Conservation (phyloP, 495 filamentous ascomycete species). For the Penicillium pulvis region DNA sequence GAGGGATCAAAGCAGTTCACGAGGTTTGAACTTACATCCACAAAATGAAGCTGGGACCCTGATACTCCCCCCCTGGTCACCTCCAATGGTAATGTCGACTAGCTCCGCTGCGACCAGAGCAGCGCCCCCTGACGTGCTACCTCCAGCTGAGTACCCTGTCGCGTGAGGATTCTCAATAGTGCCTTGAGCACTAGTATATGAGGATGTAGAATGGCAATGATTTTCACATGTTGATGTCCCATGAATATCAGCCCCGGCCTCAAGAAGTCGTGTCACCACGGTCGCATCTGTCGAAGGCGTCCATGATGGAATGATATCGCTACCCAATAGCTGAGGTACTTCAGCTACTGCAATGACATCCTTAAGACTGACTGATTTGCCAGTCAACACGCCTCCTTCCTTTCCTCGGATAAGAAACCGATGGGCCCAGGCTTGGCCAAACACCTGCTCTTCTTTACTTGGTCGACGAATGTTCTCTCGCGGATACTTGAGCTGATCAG, state of each 20-base stretch:
- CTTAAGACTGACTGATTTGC: slow-evolving; percentile 75
- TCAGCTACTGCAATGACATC: slow-evolving; percentile 45
- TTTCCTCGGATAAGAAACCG: slow-evolving; percentile 35
- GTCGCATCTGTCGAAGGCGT: slow-evolving; percentile 47
- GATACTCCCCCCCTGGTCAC: slow-evolving; percentile 64
- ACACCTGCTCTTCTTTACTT: slow-evolving; percentile 28
- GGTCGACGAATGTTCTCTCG: slow-evolving; percentile 34
- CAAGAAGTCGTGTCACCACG: slow-evolving; percentile 49
- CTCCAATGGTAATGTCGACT: slow-evolving; percentile 59
- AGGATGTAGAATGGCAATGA: slow-evolving; percentile 44
- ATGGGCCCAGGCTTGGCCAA: slow-evolving; percentile 38
- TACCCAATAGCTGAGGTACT: slow-evolving; percentile 41
- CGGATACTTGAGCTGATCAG: slow-evolving; percentile 31
- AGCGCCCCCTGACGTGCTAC: slow-evolving; percentile 59
- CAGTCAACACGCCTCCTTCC: slow-evolving; percentile 66
- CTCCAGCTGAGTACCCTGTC: slow-evolving; percentile 53
- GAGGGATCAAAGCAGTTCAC: not conserved
- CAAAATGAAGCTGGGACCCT: slow-evolving; percentile 55
- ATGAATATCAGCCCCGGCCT: slow-evolving; percentile 44
- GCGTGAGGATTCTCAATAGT: slow-evolving; percentile 53
- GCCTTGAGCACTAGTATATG: slow-evolving; percentile 51
- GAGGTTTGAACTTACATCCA: slow-evolving; percentile 32
- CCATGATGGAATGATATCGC: slow-evolving; percentile 40
- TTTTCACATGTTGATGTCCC: slow-evolving; percentile 53
- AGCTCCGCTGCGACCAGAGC: slow-evolving; percentile 52